Evolutionary conservation across 75 land plant species (phyloP).

Genomic region (Cryptomeria japonica): DNA sequence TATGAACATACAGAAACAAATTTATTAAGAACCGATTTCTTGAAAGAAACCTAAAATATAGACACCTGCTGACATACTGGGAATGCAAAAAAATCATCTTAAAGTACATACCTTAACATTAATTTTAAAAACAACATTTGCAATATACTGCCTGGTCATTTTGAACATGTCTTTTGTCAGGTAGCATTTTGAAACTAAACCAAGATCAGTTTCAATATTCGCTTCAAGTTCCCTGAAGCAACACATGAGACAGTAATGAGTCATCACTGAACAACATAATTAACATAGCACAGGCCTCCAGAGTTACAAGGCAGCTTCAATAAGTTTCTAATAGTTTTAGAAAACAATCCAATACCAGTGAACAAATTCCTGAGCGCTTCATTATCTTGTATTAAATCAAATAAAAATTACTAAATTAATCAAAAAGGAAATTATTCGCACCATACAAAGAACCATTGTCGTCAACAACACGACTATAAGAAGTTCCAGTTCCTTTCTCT

Average conservation of each 20-base stretch:
- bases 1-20: not conserved
- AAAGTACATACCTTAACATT: conserved; percentile 76
- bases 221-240: conserved; percentile 78
- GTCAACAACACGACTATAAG: conserved; percentile 81
- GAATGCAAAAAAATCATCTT: not conserved
- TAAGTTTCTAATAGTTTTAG: not conserved
- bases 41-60: not conserved
- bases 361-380: not conserved
- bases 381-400: not conserved
- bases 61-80: not conserved
- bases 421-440: conserved; percentile 16
- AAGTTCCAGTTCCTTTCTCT: conserved; percentile 74
- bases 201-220: conserved; percentile 89
- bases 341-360: not conserved
- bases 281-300: not conserved
- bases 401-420: not conserved
- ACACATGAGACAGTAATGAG: not conserved
- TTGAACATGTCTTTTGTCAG: conserved; percentile 85
- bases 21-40: not conserved
- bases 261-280: not conserved
- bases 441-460: conserved; percentile 95
- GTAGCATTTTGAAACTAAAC: conserved; percentile 87
- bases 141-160: conserved; percentile 85
- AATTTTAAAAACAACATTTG: conserved; percentile 85
- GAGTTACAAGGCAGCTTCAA: not conserved